phyloP scores from a whole-genome alignment of 768 basidiomycete genomes.

The Stropharia rugosoannulata region DNA sequence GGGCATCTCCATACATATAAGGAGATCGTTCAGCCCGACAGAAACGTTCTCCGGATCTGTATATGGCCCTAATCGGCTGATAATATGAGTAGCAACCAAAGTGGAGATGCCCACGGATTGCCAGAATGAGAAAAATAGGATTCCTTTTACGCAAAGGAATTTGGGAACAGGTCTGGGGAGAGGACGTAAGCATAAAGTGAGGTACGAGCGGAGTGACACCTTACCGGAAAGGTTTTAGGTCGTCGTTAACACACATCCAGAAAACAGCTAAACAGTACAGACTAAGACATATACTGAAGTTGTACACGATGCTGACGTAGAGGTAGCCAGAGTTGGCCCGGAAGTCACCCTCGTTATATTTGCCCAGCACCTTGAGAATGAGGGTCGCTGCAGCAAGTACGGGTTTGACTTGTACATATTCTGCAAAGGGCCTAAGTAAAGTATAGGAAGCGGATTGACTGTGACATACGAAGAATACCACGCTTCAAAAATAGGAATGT shows the following conservation, averaged over 20 bases:
- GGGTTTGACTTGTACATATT: conserved; percentile 97
- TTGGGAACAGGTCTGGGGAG: conserved; percentile 81
- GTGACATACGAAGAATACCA: conserved; percentile 80
- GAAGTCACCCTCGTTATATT: conserved; percentile 89
- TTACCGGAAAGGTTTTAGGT: conserved; percentile 86
- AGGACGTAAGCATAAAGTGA: conserved; percentile 3
- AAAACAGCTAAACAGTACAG: conserved; percentile 95
- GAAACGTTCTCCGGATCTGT: conserved; percentile 88
- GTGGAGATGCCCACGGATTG: conserved; percentile 85
- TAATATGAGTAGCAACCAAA: conserved; percentile 79
- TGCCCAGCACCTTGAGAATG: conserved; percentile 82
- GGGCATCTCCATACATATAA: conserved; percentile 98
- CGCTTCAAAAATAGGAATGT: conserved; percentile 92
- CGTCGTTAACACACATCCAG: conserved; percentile 90
- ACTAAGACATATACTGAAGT: conserved; percentile 74
- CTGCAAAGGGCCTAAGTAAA: conserved; percentile 37
- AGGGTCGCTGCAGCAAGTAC: conserved; percentile 81
- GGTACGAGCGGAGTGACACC: conserved; percentile 16
- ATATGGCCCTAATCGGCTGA: conserved; percentile 83
- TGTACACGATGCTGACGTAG: conserved; percentile 86
- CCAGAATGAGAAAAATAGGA: conserved; percentile 99
- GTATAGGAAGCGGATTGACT: neutral
- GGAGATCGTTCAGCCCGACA: conserved; percentile 82
- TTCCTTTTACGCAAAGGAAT: conserved; percentile 98
- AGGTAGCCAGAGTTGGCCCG: conserved; percentile 86